Percentiles rank a stretch among this genome's conserved stretches.
Evolutionary conservation across 306 rosid species (phyloP).

Genomic region (Vachellia pachyceras): DNA sequence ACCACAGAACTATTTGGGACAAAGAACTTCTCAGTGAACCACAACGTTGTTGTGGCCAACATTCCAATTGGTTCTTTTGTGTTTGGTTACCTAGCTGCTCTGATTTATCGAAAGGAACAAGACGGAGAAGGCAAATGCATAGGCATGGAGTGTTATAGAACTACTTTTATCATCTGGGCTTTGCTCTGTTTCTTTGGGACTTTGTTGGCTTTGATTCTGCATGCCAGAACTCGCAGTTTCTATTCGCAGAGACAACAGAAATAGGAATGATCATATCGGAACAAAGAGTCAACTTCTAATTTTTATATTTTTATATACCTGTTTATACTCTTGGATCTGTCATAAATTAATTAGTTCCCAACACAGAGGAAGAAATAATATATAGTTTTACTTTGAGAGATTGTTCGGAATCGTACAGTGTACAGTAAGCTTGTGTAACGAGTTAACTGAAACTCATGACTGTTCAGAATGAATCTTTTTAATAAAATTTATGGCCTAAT

Average conservation of each 20-base stretch:
- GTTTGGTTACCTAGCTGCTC: constrained; percentile 67
- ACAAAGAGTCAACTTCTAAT: not conserved
- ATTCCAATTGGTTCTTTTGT: constrained; percentile 79
- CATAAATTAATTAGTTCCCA: constrained; percentile 12
- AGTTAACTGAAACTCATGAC: not conserved
- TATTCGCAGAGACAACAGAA: constrained; percentile 50
- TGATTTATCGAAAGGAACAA: constrained; percentile 54
- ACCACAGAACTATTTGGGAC: constrained; percentile 84
- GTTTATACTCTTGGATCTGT: not conserved
- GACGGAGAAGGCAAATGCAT: constrained; percentile 61
- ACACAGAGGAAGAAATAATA: not conserved
- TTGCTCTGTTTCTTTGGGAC: constrained; percentile 62
- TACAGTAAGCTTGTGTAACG: not conserved
- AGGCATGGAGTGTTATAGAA: constrained; percentile 69
- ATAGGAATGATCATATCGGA: constrained; percentile 41
- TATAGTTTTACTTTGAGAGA: not conserved
- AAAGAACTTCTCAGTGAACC: constrained; percentile 72
- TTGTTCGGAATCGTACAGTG: not conserved
- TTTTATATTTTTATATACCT: too few relatives aligned
- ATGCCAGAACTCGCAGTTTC: constrained; percentile 62
- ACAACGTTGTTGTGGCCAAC: constrained; percentile 80
- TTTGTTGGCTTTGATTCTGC: constrained; percentile 56
- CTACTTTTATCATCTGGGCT: constrained; percentile 81
- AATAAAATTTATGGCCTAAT: not conserved
- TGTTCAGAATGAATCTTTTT: not conserved